A percentile compares a stretch with the other conserved stretches of the same genome.
Evolutionary conservation across 1,139 yeast species (phyloP).

Genomic region (Petasospora fabianii): DNA sequence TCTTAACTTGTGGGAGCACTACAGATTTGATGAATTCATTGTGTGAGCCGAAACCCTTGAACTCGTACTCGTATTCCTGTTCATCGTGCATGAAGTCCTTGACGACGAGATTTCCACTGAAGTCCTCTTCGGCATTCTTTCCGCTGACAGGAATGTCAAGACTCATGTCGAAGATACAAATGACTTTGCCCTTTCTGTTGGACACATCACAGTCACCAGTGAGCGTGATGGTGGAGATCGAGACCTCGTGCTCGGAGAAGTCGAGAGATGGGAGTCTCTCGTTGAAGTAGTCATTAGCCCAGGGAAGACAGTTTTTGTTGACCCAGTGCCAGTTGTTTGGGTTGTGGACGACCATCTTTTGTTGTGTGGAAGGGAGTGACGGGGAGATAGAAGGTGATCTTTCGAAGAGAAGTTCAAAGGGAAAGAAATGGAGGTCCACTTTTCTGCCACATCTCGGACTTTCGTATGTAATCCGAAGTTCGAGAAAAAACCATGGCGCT

Average conservation of each 20-base stretch:
- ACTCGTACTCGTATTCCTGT: slow-evolving; percentile 55
- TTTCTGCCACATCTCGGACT: not conserved
- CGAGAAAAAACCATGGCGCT: not conserved
- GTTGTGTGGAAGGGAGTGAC: too few species aligned
- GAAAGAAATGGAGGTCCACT: not conserved
- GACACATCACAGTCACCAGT: slow-evolving; percentile 78
- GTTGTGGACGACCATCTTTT: slow-evolving; percentile 61
- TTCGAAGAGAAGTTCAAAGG: not conserved
- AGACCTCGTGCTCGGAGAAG: slow-evolving; percentile 34
- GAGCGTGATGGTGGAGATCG: slow-evolving; percentile 41
- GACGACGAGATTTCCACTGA: slow-evolving; percentile 29
- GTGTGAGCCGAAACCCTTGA: slow-evolving; percentile 39
- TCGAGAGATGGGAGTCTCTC: slow-evolving; percentile 39
- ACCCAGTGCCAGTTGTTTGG: slow-evolving; percentile 98
- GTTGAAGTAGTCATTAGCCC: slow-evolving; percentile 62
- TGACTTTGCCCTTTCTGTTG: slow-evolving; percentile 76
- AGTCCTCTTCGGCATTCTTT: slow-evolving; percentile 29
- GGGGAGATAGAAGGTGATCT: not conserved
- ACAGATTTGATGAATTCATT: slow-evolving; percentile 39
- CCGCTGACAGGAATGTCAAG: slow-evolving; percentile 46
- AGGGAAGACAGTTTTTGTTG: slow-evolving; percentile 78
- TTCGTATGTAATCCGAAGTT: not conserved
- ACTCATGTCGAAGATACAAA: slow-evolving; percentile 67
- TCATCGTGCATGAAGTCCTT: slow-evolving; percentile 78
- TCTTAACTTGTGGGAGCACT: slow-evolving; percentile 49